phyloP scores from a whole-genome alignment of 2,329 filamentous ascomycete genomes.

The Trichoderma polysporum region DNA sequence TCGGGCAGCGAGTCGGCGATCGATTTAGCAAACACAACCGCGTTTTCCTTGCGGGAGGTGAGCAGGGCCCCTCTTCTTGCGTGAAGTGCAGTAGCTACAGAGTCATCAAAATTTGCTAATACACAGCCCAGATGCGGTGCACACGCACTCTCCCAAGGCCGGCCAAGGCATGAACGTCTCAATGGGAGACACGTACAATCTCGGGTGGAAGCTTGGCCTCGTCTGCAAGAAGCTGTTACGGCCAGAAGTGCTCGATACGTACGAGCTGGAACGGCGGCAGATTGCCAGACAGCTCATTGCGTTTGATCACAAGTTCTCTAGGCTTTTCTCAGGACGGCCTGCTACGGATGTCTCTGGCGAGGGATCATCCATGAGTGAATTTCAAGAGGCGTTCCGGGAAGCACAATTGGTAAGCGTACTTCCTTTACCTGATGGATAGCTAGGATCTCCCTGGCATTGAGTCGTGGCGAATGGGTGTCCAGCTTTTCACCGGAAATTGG shows the following conservation, averaged over 20 bases:
- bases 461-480: background rate
- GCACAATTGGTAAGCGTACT: conserved; percentile 36
- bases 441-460: background rate
- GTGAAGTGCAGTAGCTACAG: conserved; percentile 21
- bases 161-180: conserved; percentile 72
- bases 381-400: conserved; percentile 60
- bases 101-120: background rate
- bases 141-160: conserved; percentile 58
- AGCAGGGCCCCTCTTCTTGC: conserved; percentile 41
- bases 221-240: conserved; percentile 46
- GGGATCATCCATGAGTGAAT: conserved; percentile 61
- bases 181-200: conserved; percentile 62
- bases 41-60: conserved; percentile 68
- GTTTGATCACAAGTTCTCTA: conserved; percentile 59
- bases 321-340: conserved; percentile 56
- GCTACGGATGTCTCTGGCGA: conserved; percentile 60
- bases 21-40: conserved; percentile 56
- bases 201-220: conserved; percentile 55
- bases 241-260: conserved; percentile 47
- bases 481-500: background rate
- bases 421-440: background rate
- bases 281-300: conserved; percentile 66
- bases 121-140: conserved; percentile 48
- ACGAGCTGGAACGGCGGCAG: conserved; percentile 52
- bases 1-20: conserved; percentile 63